Evolutionary conservation across 257 asterid species (phyloP), one percentile per base, ranked within the genome.

Genomic region (Salvia hispanica): DNA sequence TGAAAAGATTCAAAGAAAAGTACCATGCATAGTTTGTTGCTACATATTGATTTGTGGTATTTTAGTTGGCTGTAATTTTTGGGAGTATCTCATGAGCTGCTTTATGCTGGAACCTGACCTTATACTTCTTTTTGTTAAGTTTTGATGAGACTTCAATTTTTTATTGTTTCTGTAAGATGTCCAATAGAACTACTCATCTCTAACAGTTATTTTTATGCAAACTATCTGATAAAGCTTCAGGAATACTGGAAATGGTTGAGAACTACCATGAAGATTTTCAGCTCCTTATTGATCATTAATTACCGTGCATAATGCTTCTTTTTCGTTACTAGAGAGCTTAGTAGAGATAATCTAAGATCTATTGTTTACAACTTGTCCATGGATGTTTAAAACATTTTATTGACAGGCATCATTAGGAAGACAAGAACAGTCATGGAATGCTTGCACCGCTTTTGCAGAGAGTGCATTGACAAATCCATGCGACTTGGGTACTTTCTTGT

Each of bases 341-440:
- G 31, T 63, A 3, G 40, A 33, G 62, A 18, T 37, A 65, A 34
- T 45, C n/a, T 21, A 28, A 45, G 42, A 59, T 65, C 2, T 58
- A 4, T 37, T 67, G 59, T 34, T 61, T 16, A 59, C 25, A 58
- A 36, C 12, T 6, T 8, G 16, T 47, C 54, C 48, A 21, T 43
- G 28, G 33, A n/a, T 59, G 37, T 62, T 73, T 39, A 15, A 69
- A 54, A 36, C 67, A 70, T 79, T 59, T 64, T 48, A 5, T 53
- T 74, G 39, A 58, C 79, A 94, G 99, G 99, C 66, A 83, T 94
- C 58, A 94, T 94, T 58, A 86, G 95, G 85, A 94, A 94, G 84
- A 94, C 99, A 46, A 82, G 99, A 78, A 94, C 99, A 42, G 99
- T 94, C 78, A 94, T 94, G 99, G 97, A 89, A 78, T 94, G 99